Conservation (phyloP, 495 filamentous ascomycete genomes). For the Neurospora terricola region DNA sequence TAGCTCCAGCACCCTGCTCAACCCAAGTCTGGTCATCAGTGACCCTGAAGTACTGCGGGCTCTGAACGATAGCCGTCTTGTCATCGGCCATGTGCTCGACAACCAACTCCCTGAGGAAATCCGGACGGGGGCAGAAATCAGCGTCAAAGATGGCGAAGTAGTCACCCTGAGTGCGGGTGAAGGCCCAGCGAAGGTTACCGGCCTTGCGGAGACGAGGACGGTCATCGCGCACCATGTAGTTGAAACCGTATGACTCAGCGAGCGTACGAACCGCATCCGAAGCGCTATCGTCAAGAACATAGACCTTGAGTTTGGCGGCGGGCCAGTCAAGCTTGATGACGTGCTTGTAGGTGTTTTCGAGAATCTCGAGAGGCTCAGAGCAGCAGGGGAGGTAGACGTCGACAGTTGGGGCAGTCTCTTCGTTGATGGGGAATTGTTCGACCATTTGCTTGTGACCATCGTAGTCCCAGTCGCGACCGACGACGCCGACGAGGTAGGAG, state of each 20-base stretch:
- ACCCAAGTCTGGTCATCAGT: slow-evolving; percentile 25
- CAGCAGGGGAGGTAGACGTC: slow-evolving; percentile 27
- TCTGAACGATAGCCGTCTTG: slow-evolving; percentile 21
- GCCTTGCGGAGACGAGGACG: slow-evolving; percentile 23
- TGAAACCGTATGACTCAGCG: slow-evolving; percentile 18
- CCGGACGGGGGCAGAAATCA: slow-evolving; percentile 22
- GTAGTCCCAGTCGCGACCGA: slow-evolving; percentile 24
- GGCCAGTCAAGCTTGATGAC: slow-evolving; percentile 22
- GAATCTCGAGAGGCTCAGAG: slow-evolving; percentile 22
- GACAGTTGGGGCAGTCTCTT: slow-evolving; percentile 20
- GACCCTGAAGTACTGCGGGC: slow-evolving; percentile 22
- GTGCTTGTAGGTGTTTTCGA: slow-evolving; percentile 26
- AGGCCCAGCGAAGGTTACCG: slow-evolving; percentile 25
- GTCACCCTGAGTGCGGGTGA: slow-evolving; percentile 17
- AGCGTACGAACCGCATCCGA: slow-evolving; percentile 11
- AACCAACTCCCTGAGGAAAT: slow-evolving; percentile 19
- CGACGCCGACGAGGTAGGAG: slow-evolving; percentile 23
- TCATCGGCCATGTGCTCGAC: slow-evolving; percentile 23
- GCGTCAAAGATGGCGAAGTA: slow-evolving; percentile 27
- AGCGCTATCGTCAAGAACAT: slow-evolving; percentile 21
- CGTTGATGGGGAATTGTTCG: slow-evolving; percentile 16
- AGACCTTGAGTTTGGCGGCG: slow-evolving; percentile 13
- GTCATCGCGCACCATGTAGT: slow-evolving; percentile 24
- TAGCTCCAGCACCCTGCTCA: slow-evolving; percentile 25
- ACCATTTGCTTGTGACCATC: slow-evolving; percentile 7